Evolutionary conservation across 257 asterid genomes (phyloP).

Genomic region (Ilex asprella): DNA sequence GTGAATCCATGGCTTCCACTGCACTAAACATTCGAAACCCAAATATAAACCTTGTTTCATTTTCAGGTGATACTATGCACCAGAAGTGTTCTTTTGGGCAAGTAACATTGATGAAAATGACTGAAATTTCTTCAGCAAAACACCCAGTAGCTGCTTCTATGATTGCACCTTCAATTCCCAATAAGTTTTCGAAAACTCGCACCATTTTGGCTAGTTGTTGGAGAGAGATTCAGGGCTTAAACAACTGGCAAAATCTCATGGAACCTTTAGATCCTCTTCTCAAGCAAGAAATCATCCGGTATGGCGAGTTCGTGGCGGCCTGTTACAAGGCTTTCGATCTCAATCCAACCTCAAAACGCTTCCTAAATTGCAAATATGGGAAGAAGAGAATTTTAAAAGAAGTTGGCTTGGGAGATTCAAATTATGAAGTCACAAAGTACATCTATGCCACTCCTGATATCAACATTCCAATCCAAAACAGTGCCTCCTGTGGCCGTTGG

Average conservation of each 20-base stretch:
- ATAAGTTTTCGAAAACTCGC: no score
- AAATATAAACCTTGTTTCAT: conserved; percentile 2
- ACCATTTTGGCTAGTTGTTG: conserved; percentile 24
- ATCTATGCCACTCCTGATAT: conserved; percentile 53
- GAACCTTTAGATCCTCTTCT: conserved; percentile 53
- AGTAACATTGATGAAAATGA: neutral
- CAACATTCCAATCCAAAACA: conserved; percentile 23
- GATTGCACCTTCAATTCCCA: neutral
- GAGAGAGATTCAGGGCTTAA: conserved; percentile 51
- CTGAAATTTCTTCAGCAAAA: neutral
- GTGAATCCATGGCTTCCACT: conserved; percentile 5
- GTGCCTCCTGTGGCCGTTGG: conserved; percentile 33
- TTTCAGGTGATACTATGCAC: neutral
- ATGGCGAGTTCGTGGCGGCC: conserved; percentile 53
- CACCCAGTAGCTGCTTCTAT: neutral
- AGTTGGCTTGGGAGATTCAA: conserved; percentile 44
- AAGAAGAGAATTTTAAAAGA: conserved; percentile 21
- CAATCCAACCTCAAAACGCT: conserved; percentile 42
- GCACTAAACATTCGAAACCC: conserved; percentile 1
- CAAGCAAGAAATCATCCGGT: conserved; percentile 44
- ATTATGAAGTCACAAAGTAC: conserved; percentile 51
- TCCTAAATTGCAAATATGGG: conserved; percentile 63
- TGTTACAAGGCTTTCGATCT: conserved; percentile 67
- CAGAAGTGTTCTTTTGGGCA: neutral
- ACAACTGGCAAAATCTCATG: conserved; percentile 50